Evolutionary conservation across 2,329 filamentous ascomycete genomes (phyloP).

Genomic region (Didymella arachidicola): DNA sequence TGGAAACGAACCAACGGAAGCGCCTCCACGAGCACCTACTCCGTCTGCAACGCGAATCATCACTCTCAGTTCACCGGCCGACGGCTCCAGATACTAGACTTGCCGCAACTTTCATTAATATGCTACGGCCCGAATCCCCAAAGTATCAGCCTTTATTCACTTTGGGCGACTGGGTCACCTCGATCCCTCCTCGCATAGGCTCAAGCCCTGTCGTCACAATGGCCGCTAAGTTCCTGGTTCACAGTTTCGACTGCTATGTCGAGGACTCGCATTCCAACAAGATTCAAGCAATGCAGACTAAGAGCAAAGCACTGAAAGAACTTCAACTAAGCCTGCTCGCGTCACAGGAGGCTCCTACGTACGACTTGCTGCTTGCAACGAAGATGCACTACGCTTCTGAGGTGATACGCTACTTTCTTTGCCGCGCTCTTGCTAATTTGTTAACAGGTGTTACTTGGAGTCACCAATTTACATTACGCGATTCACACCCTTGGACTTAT

Average conservation of each 20-base stretch:
- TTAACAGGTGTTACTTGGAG: constrained; percentile 7
- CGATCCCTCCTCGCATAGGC: constrained; percentile 7
- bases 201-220: constrained; percentile 5
- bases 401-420: not conserved
- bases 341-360: not conserved
- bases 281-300: not conserved
- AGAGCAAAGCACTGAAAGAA: constrained; percentile 4
- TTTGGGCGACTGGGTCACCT: constrained; percentile 14
- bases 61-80: not conserved
- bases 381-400: constrained; percentile 18
- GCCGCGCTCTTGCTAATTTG: not conserved
- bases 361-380: constrained; percentile 4
- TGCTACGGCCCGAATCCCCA: not conserved
- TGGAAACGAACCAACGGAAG: not conserved
- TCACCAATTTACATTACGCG: constrained; percentile 10
- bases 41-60: not conserved
- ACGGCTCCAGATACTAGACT: not conserved
- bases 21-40: constrained; percentile 3
- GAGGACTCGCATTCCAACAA: constrained; percentile 1
- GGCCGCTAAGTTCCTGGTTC: constrained; percentile 9
- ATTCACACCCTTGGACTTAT: constrained; percentile 12
- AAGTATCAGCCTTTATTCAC: not conserved
- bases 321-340: not conserved
- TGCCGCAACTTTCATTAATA: not conserved
- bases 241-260: not conserved